Conservation (phyloP, 2,329 filamentous ascomycete species). For the Aspergillus calidoustus region DNA sequence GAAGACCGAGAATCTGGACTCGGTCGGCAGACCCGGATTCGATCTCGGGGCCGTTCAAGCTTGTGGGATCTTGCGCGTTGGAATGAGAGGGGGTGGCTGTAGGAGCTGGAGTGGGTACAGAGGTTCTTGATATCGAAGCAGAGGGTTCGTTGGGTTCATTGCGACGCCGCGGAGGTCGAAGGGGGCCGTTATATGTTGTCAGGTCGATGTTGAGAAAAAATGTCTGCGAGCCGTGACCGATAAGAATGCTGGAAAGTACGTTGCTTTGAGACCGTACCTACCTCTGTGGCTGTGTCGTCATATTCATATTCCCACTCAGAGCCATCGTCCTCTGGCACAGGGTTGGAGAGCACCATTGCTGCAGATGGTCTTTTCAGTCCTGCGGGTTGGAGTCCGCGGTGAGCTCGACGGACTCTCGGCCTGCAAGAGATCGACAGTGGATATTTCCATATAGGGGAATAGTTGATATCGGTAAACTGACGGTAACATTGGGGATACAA, state of each 20-base stretch:
- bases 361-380: slow-evolving; percentile 5
- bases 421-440: not conserved
- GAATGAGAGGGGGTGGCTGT: slow-evolving; percentile 17
- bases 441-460: not conserved
- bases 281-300: slow-evolving; percentile 57
- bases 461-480: not conserved
- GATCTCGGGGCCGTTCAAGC: slow-evolving; percentile 44
- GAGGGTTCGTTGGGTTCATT: slow-evolving; percentile 28
- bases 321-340: slow-evolving; percentile 45
- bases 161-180: slow-evolving; percentile 39
- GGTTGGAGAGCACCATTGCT: slow-evolving; percentile 21
- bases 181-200: slow-evolving; percentile 48
- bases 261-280: slow-evolving; percentile 27
- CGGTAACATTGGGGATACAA: not conserved
- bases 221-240: slow-evolving; percentile 43
- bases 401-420: not conserved
- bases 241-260: not conserved
- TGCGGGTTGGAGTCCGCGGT: not conserved
- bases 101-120: slow-evolving; percentile 10
- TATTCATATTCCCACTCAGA: slow-evolving; percentile 68
- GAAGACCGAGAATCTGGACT: slow-evolving; percentile 83
- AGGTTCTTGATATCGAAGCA: slow-evolving; percentile 11
- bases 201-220: slow-evolving; percentile 66
- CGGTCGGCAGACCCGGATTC: slow-evolving; percentile 36
- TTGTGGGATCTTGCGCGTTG: slow-evolving; percentile 38